These are phyloP conservation scores for Cydonia oblonga DNA, from an alignment of 331 rosid genomes.

Conservation along the genomic window DNA sequence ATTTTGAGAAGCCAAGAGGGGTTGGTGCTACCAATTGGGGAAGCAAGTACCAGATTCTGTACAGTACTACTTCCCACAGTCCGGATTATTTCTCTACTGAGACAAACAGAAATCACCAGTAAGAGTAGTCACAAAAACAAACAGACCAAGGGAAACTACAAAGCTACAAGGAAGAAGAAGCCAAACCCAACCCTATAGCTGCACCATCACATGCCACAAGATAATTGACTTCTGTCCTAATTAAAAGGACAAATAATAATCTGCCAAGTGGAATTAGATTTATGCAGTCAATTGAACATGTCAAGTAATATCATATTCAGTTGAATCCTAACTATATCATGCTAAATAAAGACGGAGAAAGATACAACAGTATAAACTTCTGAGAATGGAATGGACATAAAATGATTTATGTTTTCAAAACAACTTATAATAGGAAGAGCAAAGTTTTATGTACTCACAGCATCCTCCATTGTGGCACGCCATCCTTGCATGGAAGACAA, in stretches of 20 bases:
- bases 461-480: constrained; percentile 99
- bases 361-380: neutral
- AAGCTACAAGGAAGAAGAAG: neutral
- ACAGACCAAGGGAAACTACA: neutral
- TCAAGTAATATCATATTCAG: neutral
- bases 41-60: neutral
- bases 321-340: neutral
- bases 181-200: neutral
- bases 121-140: neutral
- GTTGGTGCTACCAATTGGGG: neutral
- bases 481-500: constrained; percentile 98
- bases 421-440: neutral
- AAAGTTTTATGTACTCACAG: constrained; percentile 51
- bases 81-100: neutral
- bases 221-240: neutral
- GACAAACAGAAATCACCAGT: neutral
- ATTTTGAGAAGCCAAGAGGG: neutral
- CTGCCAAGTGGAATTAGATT: neutral
- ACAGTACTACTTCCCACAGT: neutral
- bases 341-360: neutral
- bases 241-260: neutral
- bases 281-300: neutral
- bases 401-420: neutral
- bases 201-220: neutral
- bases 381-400: neutral